Conservation (phyloP, 768 basidiomycete genomes). For the Candolleomyces eurysporus region DNA sequence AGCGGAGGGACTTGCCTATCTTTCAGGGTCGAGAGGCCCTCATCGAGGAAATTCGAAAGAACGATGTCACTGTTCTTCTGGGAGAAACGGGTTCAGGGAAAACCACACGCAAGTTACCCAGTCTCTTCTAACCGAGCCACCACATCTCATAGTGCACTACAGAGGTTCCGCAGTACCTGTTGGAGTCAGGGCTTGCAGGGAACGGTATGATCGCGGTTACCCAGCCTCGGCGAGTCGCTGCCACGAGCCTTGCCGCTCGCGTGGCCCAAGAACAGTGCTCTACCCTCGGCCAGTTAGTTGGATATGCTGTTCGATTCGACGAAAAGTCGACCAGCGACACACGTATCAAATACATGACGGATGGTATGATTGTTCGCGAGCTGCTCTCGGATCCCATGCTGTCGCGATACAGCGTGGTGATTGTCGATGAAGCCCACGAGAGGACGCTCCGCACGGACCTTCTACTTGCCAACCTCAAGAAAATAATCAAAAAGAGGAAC, state of each 20-base stretch:
- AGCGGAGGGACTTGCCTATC: constrained; percentile 73
- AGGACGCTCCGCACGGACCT: constrained; percentile 92
- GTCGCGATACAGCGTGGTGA: constrained; percentile 79
- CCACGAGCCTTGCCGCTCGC: constrained; percentile 88
- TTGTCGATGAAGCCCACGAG: constrained; percentile 98
- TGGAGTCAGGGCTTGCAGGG: constrained; percentile 74
- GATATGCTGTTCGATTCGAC: constrained; percentile 96
- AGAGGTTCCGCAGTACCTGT: constrained; percentile 97
- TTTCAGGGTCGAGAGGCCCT: constrained; percentile 76
- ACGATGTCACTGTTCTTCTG: constrained; percentile 85
- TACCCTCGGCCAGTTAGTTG: constrained; percentile 73
- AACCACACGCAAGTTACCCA: constrained; percentile 82
- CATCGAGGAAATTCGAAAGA: constrained; percentile 65
- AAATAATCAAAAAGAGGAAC: constrained; percentile 71
- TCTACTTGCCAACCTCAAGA: constrained; percentile 86
- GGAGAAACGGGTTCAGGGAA: constrained; percentile 99
- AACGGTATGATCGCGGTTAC: constrained; percentile 85
- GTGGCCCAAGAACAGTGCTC: constrained; percentile 83
- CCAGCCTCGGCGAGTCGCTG: constrained; percentile 93
- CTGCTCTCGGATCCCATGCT: constrained; percentile 76
- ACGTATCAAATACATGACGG: constrained; percentile 93
- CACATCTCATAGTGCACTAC: constrained; percentile 10
- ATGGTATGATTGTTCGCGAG: constrained; percentile 97
- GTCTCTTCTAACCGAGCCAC: background rate
- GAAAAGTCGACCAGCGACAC: constrained; percentile 72